Conservation (phyloP, 1,139 yeast genomes). For the Yamadazyma membranifaciens region DNA sequence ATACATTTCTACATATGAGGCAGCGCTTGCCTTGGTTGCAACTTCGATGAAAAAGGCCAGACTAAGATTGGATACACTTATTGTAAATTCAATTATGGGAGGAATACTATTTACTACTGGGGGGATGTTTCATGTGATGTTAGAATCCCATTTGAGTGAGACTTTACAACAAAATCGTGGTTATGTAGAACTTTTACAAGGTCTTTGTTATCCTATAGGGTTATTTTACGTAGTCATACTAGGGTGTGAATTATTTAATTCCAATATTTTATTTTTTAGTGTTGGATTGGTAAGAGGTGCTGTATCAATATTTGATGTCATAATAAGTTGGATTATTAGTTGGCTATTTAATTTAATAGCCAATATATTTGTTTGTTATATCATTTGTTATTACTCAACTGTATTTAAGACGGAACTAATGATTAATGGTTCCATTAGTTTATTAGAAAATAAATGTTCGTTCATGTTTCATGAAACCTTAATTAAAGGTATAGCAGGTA, state of each 20-base stretch:
- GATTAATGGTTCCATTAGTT: conserved; percentile 44
- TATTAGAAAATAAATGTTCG: conserved; percentile 47
- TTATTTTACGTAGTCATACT: conserved; percentile 68
- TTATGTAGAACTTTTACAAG: conserved; percentile 51
- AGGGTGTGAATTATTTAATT: conserved; percentile 74
- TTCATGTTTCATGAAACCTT: conserved; percentile 57
- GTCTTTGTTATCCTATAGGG: conserved; percentile 63
- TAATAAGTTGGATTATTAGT: conserved; percentile 68
- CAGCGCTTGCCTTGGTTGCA: conserved; percentile 79
- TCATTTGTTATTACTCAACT: conserved; percentile 57
- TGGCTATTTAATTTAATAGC: conserved; percentile 66
- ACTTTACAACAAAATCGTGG: conserved; percentile 50
- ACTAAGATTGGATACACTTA: conserved; percentile 53
- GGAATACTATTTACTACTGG: conserved; percentile 71
- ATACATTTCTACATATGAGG: conserved; percentile 72
- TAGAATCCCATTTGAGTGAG: conserved; percentile 51
- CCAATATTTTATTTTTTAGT: conserved; percentile 66
- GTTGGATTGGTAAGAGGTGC: conserved; percentile 70
- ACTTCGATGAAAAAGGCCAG: conserved; percentile 80
- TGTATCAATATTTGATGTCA: conserved; percentile 57
- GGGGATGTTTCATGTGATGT: conserved; percentile 63
- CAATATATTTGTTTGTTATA: conserved; percentile 61
- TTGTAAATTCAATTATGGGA: conserved; percentile 65
- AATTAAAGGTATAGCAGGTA: conserved; percentile 68
- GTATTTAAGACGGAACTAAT: conserved; percentile 38